phyloP scores from a whole-genome alignment of 1,284 basidiomycete genomes.

The Trametes versicolor region DNA sequence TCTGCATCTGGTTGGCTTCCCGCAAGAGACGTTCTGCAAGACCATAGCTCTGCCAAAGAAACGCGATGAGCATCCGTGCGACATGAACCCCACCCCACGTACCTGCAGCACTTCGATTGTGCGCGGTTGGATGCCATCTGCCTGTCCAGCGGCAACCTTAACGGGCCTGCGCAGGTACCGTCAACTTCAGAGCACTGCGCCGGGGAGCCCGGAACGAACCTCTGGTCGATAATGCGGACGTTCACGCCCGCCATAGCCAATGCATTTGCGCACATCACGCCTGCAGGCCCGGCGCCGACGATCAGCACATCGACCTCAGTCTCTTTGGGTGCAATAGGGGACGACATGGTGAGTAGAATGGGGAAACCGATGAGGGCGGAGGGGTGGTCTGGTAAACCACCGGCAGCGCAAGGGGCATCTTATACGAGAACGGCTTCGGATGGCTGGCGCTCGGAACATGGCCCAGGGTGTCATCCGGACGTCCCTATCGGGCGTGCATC shows the following conservation, averaged over 20 bases:
- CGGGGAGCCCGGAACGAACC: conserved; percentile 49
- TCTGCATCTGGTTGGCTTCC: conserved; percentile 75
- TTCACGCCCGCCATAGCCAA: conserved; percentile 67
- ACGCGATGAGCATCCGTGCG: neutral
- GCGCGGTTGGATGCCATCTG: conserved; percentile 82
- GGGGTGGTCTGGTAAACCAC: conserved; percentile 2
- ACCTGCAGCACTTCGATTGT: conserved; percentile 84
- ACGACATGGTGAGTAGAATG: conserved; percentile 11
- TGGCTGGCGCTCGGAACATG: conserved; percentile 30
- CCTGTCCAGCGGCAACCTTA: conserved; percentile 74
- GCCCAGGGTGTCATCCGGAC: conserved; percentile 32
- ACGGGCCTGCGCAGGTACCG: conserved; percentile 51
- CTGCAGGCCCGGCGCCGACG: conserved; percentile 66
- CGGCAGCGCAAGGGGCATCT: conserved; percentile 8
- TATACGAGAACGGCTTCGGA: conserved; percentile 26
- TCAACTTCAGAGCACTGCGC: neutral
- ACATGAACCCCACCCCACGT: neutral
- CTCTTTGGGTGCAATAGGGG: neutral
- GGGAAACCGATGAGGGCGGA: neutral
- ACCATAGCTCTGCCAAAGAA: conserved; percentile 68
- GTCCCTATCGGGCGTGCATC: conserved; percentile 28
- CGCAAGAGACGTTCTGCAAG: conserved; percentile 69
- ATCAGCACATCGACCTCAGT: conserved; percentile 62
- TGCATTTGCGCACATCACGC: conserved; percentile 71
- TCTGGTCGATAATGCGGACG: conserved; percentile 73